phyloP scores from a whole-genome alignment of 1,284 basidiomycete genomes.

The Phlebopus sp. region DNA sequence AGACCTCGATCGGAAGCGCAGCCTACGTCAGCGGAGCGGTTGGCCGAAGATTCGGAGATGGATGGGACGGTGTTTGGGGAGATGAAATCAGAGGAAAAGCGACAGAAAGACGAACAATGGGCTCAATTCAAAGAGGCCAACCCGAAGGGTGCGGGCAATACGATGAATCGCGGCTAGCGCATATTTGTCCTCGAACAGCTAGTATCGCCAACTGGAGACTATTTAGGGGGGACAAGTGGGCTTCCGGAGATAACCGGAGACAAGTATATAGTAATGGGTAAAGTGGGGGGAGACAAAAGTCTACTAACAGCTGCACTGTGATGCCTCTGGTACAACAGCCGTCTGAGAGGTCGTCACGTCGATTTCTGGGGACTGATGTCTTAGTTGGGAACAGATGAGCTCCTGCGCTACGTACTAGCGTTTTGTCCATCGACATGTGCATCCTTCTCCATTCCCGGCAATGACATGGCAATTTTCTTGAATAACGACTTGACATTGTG shows the following conservation, averaged over 20 bases:
- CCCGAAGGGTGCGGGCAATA: slow-evolving; percentile 86
- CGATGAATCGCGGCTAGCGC: slow-evolving; percentile 85
- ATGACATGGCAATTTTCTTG: slow-evolving; percentile 98
- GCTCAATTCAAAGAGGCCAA: slow-evolving; percentile 79
- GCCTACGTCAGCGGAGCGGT: slow-evolving; percentile 75
- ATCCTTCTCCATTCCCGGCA: slow-evolving; percentile 94
- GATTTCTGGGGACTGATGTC: slow-evolving; percentile 55
- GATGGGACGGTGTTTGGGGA: slow-evolving; percentile 76
- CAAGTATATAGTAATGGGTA: slow-evolving; percentile 31
- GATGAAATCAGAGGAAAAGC: slow-evolving; percentile 72
- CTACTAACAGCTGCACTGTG: slow-evolving; percentile 68
- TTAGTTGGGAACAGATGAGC: slow-evolving; percentile 5
- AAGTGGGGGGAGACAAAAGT: slow-evolving; percentile 1
- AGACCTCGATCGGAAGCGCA: slow-evolving; percentile 69
- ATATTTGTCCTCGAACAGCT: slow-evolving; percentile 2
- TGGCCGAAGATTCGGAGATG: slow-evolving; percentile 76
- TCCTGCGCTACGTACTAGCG: slow-evolving; percentile 52
- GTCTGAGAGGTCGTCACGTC: slow-evolving; percentile 70
- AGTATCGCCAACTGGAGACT: slow-evolving; percentile 4
- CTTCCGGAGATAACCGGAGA: neutral
- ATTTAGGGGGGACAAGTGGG: neutral
- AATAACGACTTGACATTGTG: slow-evolving; percentile 99
- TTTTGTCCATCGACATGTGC: slow-evolving; percentile 66
- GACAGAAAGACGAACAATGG: slow-evolving; percentile 86
- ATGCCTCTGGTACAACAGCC: slow-evolving; percentile 72